Percentiles rank a stretch among this genome's conserved stretches.
phyloP scores from a whole-genome alignment of 1,139 yeast species.

The Magnusiomyces ingens region DNA sequence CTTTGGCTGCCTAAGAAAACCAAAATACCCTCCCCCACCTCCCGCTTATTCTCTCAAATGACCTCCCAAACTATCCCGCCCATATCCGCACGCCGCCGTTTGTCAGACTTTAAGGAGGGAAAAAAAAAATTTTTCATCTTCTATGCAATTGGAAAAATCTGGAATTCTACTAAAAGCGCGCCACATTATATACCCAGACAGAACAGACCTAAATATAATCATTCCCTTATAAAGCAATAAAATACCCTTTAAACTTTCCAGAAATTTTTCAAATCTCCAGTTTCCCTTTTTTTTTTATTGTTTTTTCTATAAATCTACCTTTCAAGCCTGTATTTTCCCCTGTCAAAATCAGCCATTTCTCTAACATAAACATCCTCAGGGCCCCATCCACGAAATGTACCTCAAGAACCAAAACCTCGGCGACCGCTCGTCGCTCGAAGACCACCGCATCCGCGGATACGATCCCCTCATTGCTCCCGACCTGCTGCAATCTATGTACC shows the following conservation, averaged over 20 bases:
- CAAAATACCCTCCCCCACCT: no score
- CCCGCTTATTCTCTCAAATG: no score
- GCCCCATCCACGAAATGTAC: slow-evolving; percentile 11
- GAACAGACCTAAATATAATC: no score
- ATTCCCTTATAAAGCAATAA: no score
- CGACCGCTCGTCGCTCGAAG: slow-evolving; percentile 58
- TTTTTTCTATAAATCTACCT: not conserved
- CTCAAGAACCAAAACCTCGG: slow-evolving; percentile 21
- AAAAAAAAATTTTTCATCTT: not conserved
- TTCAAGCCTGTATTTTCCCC: not conserved
- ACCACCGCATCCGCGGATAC: slow-evolving; percentile 81
- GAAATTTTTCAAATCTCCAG: not conserved
- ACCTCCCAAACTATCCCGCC: no score
- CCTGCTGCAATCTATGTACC: slow-evolving; percentile 68
- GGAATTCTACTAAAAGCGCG: no score
- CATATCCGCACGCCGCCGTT: no score
- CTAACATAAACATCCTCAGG: not conserved
- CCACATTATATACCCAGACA: no score
- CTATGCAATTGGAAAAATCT: no score
- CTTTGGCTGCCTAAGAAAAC: no score
- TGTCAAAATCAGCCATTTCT: not conserved
- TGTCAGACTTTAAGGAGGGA: no score
- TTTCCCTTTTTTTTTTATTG: not conserved
- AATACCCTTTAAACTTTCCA: no score
- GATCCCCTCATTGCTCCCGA: slow-evolving; percentile 91